Base-by-base conservation (phyloP, 352 stramenopile species). In the Globisporangium uncinulatum region DNA sequence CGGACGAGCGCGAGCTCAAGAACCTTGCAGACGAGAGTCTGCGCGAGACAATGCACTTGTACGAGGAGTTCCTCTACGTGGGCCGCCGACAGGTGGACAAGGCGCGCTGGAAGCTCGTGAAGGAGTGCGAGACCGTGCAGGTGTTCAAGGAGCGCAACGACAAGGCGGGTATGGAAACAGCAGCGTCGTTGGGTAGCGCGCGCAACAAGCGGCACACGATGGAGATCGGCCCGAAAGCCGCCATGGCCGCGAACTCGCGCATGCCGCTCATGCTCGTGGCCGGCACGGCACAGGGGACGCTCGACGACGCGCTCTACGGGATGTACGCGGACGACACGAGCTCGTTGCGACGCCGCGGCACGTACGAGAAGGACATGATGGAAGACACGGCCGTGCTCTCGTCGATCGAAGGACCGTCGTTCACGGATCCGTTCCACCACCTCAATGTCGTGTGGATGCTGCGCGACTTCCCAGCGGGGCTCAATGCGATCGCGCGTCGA, bases 281-380 rank as follows among this genome's bases (percentile, higher is more conserved):
- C 3, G 73, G 71, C 6, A 70, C 61, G 14, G 52, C 74, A 6
- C 61, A 72, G 10, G 75, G 78, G 17, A 71, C 65, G 17, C 36
- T 88, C 17, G 75, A 86, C 31, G 78, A 88, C 51, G 61, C 67
- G 17, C 63, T 86, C 54, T 86, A 84, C 54, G 75, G 73, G 24
- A 58, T 54, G 32, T 65, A 69, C 29, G 69, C 69, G 32, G 63
- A 74, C 43, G 72, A 84, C 62, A 74, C 69, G 34, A 39, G 57
- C 6, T 72, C 71, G 24, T 52, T 83, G 20, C 68, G 65, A 1
- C 39, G 51, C 7, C 73, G 66, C 10, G 68, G 61, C 15, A 36
- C 59, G 17, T 80, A 73, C 64, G 47, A 74, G n/a, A 62, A 76
- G 15, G 74, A 85, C 50, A 55, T 73, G 24, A 76, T 85, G 49